Evolutionary conservation across 306 rosid species (phyloP), one percentile per base, ranked within the genome.

Genomic region (Lagenaria siceraria): DNA sequence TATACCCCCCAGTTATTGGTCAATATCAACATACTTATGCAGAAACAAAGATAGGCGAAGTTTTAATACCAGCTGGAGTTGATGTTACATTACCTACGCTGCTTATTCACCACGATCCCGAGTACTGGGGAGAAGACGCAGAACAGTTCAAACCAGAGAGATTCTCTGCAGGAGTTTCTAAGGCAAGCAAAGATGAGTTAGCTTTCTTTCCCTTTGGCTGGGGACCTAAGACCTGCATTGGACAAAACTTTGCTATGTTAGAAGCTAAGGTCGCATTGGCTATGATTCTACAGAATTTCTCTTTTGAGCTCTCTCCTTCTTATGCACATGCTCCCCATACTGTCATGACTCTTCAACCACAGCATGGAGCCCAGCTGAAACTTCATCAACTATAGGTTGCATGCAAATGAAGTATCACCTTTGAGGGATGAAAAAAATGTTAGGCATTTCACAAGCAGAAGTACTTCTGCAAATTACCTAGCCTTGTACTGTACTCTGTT

Each of bases 171-270:
- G 87, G 89, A 60, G 58, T 85, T 59, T 80, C 72, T 4, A 83
- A 63, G 64, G 86, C 87, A 29, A 58, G 74, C 0, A 88, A 82
- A 81, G 82, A 80, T 60, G 83, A 82, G 56, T 79, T 75, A 24
- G 86, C 81, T 13, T 88, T 83, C 79, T 83, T 85, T 73, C 87
- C 89, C 22, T 85, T 88, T 74, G 84, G 91, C 18, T 85, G 91
- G 91, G 89, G 84, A 4, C 86, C 87, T 14, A 85, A 82, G 86
- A 85, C 83, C 38, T 85, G 83, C 78, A 66, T 85, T 14, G 91
- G 89, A 59, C 87, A 85, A 74, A 87, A 82, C 52, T 85, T 87
- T 64, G 80, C 89, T 25, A 78, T 72, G 68, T 79, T 82, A 36
- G 89, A 85, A 77, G 91, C 87, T 52, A 82, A 83, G 76, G 70